Percentiles rank a stretch among this genome's conserved stretches.
phyloP scores from a whole-genome alignment of 1,284 basidiomycete species.

The Cutaneotrichosporon sp. region DNA sequence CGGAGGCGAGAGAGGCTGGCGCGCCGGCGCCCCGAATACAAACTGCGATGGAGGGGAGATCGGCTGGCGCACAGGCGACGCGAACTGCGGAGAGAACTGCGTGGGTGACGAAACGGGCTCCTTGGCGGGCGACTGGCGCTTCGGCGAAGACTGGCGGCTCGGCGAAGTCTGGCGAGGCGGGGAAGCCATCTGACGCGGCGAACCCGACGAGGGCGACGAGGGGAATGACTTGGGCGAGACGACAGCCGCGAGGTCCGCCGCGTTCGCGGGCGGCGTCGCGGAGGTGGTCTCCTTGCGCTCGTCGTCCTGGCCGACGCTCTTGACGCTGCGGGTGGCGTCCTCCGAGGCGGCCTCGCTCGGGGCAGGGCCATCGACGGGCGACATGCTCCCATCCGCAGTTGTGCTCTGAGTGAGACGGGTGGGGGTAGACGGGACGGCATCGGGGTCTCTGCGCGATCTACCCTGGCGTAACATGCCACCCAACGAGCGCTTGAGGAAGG shows the following conservation, averaged over 20 bases:
- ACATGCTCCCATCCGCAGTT: neutral
- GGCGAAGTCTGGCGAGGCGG: neutral
- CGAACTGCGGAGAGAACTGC: neutral
- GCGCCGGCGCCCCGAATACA: neutral
- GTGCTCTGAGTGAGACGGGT: conserved; percentile 3
- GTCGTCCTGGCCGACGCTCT: neutral
- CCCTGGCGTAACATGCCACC: conserved; percentile 9
- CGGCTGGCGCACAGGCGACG: neutral
- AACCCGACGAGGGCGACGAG: neutral
- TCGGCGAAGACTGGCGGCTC: neutral
- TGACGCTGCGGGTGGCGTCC: neutral
- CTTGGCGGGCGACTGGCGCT: neutral
- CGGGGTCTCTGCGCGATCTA: neutral
- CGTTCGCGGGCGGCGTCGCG: neutral
- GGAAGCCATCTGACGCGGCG: neutral
- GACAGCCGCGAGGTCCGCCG: neutral
- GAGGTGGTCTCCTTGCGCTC: neutral
- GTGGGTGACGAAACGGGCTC: neutral
- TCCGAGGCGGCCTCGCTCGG: neutral
- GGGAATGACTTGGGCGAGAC: neutral
- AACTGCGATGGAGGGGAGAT: neutral
- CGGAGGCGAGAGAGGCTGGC: neutral
- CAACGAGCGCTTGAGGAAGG: conserved; percentile 21
- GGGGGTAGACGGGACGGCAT: neutral
- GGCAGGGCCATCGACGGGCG: neutral